Evolutionary conservation across 305 asterid species (phyloP).

Genomic region (Rubia peregrina): DNA sequence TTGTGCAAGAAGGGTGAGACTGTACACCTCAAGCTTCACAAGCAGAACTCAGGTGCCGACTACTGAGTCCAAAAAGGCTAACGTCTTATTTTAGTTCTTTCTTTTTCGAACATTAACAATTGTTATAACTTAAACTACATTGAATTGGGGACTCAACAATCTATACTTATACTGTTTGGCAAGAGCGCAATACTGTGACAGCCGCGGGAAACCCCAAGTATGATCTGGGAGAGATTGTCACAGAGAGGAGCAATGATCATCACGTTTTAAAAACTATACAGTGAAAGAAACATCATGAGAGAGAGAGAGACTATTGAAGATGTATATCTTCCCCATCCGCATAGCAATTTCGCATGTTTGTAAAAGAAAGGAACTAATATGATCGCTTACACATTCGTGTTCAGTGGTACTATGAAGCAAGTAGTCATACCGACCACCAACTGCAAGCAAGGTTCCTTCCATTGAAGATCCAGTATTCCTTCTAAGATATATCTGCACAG

Average conservation of each 20-base stretch:
- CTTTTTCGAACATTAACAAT: background rate
- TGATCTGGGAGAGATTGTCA: background rate
- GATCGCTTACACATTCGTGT: conserved; percentile 55
- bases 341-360: background rate
- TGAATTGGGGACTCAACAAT: background rate
- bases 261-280: background rate
- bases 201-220: background rate
- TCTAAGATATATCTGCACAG: conserved; percentile 66
- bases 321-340: background rate
- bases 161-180: background rate
- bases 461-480: conserved; percentile 51
- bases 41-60: background rate
- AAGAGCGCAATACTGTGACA: background rate
- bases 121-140: background rate
- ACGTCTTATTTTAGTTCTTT: background rate
- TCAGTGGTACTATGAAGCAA: conserved; percentile 61
- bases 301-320: background rate
- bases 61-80: background rate
- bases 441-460: conserved; percentile 90
- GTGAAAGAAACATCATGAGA: background rate
- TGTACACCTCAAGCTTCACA: background rate
- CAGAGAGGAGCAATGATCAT: background rate
- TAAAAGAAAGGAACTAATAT: conserved; percentile 23
- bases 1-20: background rate
- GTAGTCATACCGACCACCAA: conserved; percentile 95